Percentiles rank a stretch among this genome's conserved stretches.
These are phyloP conservation scores for Malus domestica DNA, from an alignment of 306 rosid genomes.

Conservation along the genomic window DNA sequence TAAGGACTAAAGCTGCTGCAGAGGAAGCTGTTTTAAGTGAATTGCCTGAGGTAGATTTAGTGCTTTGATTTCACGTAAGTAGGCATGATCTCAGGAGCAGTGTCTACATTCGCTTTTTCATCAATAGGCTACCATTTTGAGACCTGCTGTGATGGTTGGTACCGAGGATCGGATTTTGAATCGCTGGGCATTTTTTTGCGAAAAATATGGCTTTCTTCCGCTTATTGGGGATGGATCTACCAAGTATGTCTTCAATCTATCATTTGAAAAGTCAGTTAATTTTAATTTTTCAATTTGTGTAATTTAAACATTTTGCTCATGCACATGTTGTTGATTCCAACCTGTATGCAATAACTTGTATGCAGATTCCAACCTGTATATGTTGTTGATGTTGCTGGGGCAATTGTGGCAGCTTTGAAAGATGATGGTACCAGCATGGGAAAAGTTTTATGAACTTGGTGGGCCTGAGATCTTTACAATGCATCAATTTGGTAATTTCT, in stretches of 20 bases:
- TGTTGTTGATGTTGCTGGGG: slow-evolving; percentile 85
- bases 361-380: slow-evolving; percentile 95
- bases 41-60: slow-evolving; percentile 65
- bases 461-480: slow-evolving; percentile 77
- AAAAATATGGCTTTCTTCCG: slow-evolving; percentile 73
- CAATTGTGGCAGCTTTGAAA: slow-evolving; percentile 69
- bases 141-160: slow-evolving; percentile 77
- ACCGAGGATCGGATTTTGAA: slow-evolving; percentile 93
- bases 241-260: slow-evolving; percentile 56
- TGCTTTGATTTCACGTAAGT: slow-evolving; percentile 4
- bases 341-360: background rate
- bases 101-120: slow-evolving; percentile 17
- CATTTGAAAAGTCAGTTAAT: slow-evolving; percentile 6
- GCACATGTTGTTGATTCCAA: background rate
- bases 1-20: slow-evolving; percentile 81
- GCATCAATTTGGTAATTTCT: slow-evolving; percentile 68
- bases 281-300: background rate
- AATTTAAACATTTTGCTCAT: slow-evolving; percentile 6
- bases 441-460: slow-evolving; percentile 80
- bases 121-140: slow-evolving; percentile 85
- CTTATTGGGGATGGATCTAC: slow-evolving; percentile 84
- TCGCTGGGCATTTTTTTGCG: slow-evolving; percentile 69
- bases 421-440: slow-evolving; percentile 97
- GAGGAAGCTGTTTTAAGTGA: slow-evolving; percentile 78
- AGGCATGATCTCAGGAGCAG: slow-evolving; percentile 8